Conservation (phyloP, 2,329 filamentous ascomycete species). For the Exophiala viscosa region DNA sequence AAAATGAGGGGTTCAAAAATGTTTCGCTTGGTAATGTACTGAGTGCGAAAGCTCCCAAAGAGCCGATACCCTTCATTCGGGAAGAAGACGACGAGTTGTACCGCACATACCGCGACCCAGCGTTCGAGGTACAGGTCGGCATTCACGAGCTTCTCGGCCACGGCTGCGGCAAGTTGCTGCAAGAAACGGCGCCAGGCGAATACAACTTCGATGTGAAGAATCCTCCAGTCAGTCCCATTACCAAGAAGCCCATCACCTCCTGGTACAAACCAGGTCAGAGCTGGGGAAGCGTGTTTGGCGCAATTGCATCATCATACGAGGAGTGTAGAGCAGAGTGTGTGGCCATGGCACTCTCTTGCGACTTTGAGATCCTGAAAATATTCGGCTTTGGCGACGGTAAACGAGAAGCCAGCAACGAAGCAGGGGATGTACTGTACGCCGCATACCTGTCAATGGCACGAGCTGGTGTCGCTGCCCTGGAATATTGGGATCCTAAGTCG, state of each 20-base stretch:
- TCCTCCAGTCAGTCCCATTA: conserved; percentile 77
- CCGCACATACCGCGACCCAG: conserved; percentile 75
- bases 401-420: conserved; percentile 57
- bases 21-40: conserved; percentile 88
- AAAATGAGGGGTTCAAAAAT: conserved; percentile 65
- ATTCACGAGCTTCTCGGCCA: conserved; percentile 87
- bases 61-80: conserved; percentile 86
- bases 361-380: conserved; percentile 82
- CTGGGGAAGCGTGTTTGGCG: conserved; percentile 88
- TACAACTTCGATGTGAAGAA: conserved; percentile 86
- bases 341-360: conserved; percentile 84
- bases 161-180: conserved; percentile 87
- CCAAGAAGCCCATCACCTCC: conserved; percentile 69
- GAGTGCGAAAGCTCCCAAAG: conserved; percentile 84
- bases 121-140: conserved; percentile 94
- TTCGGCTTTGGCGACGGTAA: conserved; percentile 82
- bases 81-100: conserved; percentile 74
- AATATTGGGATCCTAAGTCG: conserved; percentile 91
- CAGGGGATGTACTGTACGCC: conserved; percentile 81
- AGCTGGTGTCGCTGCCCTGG: conserved; percentile 80
- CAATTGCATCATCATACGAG: conserved; percentile 83
- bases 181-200: conserved; percentile 75
- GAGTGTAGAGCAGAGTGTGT: conserved; percentile 94
- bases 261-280: conserved; percentile 97
- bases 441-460: conserved; percentile 92